A percentile compares a stretch with the other conserved stretches of the same genome.
Evolutionary conservation across 345 rosid genomes (phyloP).

Genomic region (thale cress (Arabidopsis thaliana)): DNA sequence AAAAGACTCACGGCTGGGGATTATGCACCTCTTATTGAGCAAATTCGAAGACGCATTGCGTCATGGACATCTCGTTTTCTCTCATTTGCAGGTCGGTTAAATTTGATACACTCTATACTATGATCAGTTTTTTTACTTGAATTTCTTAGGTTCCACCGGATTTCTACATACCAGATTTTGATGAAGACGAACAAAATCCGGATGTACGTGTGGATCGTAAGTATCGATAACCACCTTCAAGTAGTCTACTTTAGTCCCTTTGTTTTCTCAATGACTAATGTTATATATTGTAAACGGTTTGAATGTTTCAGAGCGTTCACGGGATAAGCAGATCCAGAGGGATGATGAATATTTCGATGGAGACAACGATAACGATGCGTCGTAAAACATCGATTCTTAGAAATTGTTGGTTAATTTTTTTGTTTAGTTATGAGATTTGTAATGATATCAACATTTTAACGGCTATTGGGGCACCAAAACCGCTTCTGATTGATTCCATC

Average conservation of each 20-base stretch:
- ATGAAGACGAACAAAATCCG: slow-evolving; percentile 88
- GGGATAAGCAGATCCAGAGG: slow-evolving; percentile 87
- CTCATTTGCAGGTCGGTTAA: too few relatives aligned
- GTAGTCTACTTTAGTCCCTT: not conserved
- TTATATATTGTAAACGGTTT: not conserved
- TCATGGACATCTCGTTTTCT: too few relatives aligned
- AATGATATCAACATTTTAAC: slow-evolving; percentile 4
- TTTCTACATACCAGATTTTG: slow-evolving; percentile 88
- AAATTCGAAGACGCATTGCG: too few relatives aligned
- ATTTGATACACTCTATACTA: too few relatives aligned
- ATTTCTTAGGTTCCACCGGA: slow-evolving; percentile 87
- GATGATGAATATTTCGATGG: slow-evolving; percentile 91
- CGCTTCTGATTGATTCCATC: not conserved
- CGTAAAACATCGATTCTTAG: slow-evolving; percentile 51
- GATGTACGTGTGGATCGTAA: slow-evolving; percentile 90
- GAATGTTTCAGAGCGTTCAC: slow-evolving; percentile 68
- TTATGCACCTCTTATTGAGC: too few relatives aligned
- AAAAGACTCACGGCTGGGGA: too few relatives aligned
- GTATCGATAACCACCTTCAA: slow-evolving; percentile 32
- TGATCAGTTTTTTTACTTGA: not conserved
- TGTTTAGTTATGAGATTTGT: not conserved
- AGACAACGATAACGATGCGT: slow-evolving; percentile 74
- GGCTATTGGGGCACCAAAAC: not conserved
- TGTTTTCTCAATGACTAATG: not conserved
- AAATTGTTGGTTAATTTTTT: not conserved